Evolutionary conservation across 2,329 filamentous ascomycete genomes (phyloP).

Genomic region (Curvularia sp.): DNA sequence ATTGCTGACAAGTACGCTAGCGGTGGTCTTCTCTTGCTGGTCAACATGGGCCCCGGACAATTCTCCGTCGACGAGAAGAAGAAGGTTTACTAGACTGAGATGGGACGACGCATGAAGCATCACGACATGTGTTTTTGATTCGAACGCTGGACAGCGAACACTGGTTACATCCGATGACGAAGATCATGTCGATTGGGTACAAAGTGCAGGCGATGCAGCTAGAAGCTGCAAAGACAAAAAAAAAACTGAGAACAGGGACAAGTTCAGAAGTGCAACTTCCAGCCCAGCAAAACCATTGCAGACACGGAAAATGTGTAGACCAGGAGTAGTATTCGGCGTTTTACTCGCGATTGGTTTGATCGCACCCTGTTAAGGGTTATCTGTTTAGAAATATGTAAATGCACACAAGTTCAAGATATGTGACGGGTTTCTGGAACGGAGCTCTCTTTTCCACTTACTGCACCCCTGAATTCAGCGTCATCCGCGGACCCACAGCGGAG

Average conservation of each 20-base stretch:
- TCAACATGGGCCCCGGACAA: slow-evolving; percentile 98
- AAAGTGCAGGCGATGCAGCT: slow-evolving; percentile 6
- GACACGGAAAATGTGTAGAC: slow-evolving; percentile 40
- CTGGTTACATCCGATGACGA: slow-evolving; percentile 35
- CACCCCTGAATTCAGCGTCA: not conserved
- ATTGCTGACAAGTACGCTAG: slow-evolving; percentile 49
- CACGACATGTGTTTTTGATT: slow-evolving; percentile 28
- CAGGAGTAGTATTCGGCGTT: slow-evolving; percentile 32
- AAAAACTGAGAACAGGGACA: slow-evolving; percentile 9
- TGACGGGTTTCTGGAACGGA: not conserved
- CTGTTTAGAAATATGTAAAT: slow-evolving; percentile 1
- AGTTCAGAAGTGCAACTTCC: slow-evolving; percentile 20
- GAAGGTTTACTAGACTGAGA: slow-evolving; percentile 85
- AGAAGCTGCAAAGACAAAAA: slow-evolving; percentile 4
- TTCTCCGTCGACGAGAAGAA: slow-evolving; percentile 99
- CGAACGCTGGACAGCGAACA: slow-evolving; percentile 27
- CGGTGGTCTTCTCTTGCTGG: slow-evolving; percentile 90
- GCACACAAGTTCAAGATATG: slow-evolving; percentile 6
- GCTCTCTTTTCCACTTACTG: not conserved
- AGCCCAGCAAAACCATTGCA: slow-evolving; percentile 2
- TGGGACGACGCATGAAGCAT: slow-evolving; percentile 53
- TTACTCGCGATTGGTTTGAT: slow-evolving; percentile 31
- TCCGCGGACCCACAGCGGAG: slow-evolving; percentile 19
- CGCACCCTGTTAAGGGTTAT: slow-evolving; percentile 12
- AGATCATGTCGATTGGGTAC: slow-evolving; percentile 23